Percentiles rank a stretch among this genome's conserved stretches.
Conservation (phyloP, 768 basidiomycete genomes). For the Flagelloscypha sp. region DNA sequence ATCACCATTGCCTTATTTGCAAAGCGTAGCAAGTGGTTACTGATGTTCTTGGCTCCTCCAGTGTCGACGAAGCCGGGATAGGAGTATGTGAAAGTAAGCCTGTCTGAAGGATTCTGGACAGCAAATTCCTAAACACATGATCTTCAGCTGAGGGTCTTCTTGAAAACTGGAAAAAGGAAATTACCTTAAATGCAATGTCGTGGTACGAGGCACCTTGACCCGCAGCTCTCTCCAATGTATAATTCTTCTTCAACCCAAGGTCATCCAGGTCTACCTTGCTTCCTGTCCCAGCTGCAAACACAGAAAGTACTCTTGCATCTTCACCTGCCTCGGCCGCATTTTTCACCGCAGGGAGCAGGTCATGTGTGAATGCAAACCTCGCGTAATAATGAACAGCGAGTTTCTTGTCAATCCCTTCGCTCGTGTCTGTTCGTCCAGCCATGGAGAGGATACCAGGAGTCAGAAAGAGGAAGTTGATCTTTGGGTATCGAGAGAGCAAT, state of each 20-base stretch:
- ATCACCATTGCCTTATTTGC: too few relatives aligned
- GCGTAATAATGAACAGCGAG: slow-evolving; percentile 43
- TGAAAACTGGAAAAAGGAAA: slow-evolving; percentile 1
- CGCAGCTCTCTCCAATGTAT: slow-evolving; percentile 25
- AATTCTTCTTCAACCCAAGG: slow-evolving; percentile 43
- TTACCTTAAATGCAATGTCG: slow-evolving; percentile 47
- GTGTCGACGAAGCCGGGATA: slow-evolving; percentile 14
- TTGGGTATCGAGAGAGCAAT: slow-evolving; percentile 23
- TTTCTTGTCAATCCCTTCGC: slow-evolving; percentile 37
- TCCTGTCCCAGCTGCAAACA: slow-evolving; percentile 29
- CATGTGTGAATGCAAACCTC: slow-evolving; percentile 41
- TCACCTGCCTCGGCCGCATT: slow-evolving; percentile 38
- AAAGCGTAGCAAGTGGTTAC: too few relatives aligned
- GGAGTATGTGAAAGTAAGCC: slow-evolving; percentile 28
- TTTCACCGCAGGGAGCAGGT: slow-evolving; percentile 34
- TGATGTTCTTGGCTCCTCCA: too few relatives aligned
- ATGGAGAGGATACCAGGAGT: slow-evolving; percentile 34
- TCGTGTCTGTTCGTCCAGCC: slow-evolving; percentile 31
- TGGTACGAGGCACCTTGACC: slow-evolving; percentile 35
- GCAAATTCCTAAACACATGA: slow-evolving; percentile 22
- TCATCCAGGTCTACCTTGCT: slow-evolving; percentile 36
- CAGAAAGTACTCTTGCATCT: slow-evolving; percentile 40
- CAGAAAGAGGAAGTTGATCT: slow-evolving; percentile 47
- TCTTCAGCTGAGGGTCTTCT: background rate
- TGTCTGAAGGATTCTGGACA: slow-evolving; percentile 15